Evolutionary conservation across 139 green algal genomes (phyloP).

Genomic region (Chlorella ohadii): DNA sequence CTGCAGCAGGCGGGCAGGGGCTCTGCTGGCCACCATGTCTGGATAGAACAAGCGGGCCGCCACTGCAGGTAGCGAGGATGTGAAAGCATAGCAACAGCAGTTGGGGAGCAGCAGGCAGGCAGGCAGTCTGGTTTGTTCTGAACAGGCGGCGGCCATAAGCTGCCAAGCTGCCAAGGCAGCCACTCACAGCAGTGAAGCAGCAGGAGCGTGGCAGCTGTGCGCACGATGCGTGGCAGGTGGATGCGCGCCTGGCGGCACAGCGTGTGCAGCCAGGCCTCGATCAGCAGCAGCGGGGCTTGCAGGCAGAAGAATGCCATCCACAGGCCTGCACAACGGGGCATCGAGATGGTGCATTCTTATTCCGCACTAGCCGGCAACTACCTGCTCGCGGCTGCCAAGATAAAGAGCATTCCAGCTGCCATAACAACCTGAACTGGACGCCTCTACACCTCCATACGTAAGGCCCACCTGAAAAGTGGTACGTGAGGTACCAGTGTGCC

Average conservation of each 20-base stretch:
- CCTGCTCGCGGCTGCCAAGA: too few species aligned
- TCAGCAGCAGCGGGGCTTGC: slow-evolving; percentile 15
- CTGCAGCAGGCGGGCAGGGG: too few species aligned
- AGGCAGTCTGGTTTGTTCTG: too few species aligned
- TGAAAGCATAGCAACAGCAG: too few species aligned
- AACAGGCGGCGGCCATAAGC: too few species aligned
- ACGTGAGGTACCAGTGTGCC: neutral
- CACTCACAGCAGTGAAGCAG: slow-evolving; percentile 7
- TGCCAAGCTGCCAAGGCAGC: neutral
- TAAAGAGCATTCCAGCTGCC: too few species aligned
- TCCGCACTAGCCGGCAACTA: too few species aligned
- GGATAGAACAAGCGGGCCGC: neutral
- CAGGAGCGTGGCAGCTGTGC: neutral
- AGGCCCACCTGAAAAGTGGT: slow-evolving; percentile 1
- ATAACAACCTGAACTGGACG: too few species aligned
- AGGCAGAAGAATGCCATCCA: slow-evolving; percentile 22
- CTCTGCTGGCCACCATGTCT: neutral
- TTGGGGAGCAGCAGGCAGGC: too few species aligned
- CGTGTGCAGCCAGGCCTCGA: neutral
- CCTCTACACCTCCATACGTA: neutral
- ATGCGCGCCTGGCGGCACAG: neutral
- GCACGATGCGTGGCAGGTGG: neutral
- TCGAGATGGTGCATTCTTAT: too few species aligned
- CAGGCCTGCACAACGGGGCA: neutral
- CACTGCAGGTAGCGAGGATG: neutral